Base-by-base conservation (phyloP, 1,284 basidiomycete genomes). In the Apiotrichum akiyoshidainum region DNA sequence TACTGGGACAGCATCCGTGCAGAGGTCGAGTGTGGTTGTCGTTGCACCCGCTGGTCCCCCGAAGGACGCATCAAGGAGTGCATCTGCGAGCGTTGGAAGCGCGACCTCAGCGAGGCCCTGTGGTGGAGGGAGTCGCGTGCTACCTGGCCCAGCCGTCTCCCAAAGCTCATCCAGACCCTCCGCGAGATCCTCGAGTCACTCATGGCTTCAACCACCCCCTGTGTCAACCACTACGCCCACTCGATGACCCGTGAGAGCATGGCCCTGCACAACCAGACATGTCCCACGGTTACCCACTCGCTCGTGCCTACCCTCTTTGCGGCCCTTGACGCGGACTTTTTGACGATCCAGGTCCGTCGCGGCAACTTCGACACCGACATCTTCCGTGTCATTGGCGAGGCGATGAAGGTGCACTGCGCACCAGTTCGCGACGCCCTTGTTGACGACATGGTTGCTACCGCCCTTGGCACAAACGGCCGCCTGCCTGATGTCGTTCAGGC, bases 371-470 rank as follows among this genome's bases (percentile, higher is more conserved):
- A 93, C 42, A 82, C 85, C 13, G 85, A 85, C n/a, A 81, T 95
- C 46, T 91, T 95, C 77, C 76, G 82, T 47, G 85, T 86, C 57
- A 86, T 95, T 64, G 92, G 89, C 17, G 81, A 84, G 61, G 87
- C 89, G 16, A 83, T 96, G 66, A 92, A 93, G 78, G 85, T 86
- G 46, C 92, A 96, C 71, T 95, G 93, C 65, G 92, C 93, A 5
- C 92, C 92, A 12, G 93, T 94, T 85, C 83, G 92, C 40, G 92
- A 96, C 78, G 82, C 82, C 13, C 84, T 86, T 55, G 87, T 96
- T 46, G 89, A 93, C 71, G 82, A 83, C 52, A 92, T 96, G 89
- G 86, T 94, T 31, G 80, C 81, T 55, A 81, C 84, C 16, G 88
- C 88, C 9, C 56, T 65, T 10, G 66, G 68, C 16, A 31, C 81